Base-by-base conservation (phyloP, 306 rosid genomes). In the Hylodesmum podocarpum region DNA sequence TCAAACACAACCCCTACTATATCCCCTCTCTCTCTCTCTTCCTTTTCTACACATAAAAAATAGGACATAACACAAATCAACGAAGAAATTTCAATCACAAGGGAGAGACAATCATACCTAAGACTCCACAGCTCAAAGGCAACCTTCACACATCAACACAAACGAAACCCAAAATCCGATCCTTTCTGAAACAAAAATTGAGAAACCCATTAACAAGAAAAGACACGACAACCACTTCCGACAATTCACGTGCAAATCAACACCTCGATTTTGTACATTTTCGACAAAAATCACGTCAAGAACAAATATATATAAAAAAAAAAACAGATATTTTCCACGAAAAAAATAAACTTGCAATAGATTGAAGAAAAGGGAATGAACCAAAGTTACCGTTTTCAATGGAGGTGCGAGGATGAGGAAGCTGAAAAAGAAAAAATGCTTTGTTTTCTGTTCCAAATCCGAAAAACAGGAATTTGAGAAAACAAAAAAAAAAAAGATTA, bases 51-150 rank as follows among this genome's bases (percentile, higher is more conserved):
- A 27, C 63, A 41, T n/a, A n/a, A n/a, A n/a, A n/a, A 51, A 36
- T 31, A 71, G 47, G 54, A 55, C 72, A 80, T 13, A 55, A 53
- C 66, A 66, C n/a, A 67, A 78, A 79, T 72, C 68, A 61, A 75
- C 15, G 14, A 44, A 69, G 61, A 69, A 81, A 74, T 16, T 61
- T 19, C 43, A 73, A 83, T 83, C 15, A 25, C 70, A 36, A 27
- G 44, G 7, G 13, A 18, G 67, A 37, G 5, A 12, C 19, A 13
- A 66, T 4, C 71, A 54, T 70, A 74, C 84, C 87, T 75, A 14
- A 41, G 83, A 87, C 81, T 78, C 79, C 90, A 58, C 59, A 84
- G 87, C 91, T 80, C 51, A 77, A 70, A 63, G 29, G 81, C 31
- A 83, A 88, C 70, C 78, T 76, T 84, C 78, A 81, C 77, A 75